Evolutionary conservation across 208 protist species (phyloP), one percentile per base, ranked within the genome.

Genomic region (Trichomonas vaginalis): DNA sequence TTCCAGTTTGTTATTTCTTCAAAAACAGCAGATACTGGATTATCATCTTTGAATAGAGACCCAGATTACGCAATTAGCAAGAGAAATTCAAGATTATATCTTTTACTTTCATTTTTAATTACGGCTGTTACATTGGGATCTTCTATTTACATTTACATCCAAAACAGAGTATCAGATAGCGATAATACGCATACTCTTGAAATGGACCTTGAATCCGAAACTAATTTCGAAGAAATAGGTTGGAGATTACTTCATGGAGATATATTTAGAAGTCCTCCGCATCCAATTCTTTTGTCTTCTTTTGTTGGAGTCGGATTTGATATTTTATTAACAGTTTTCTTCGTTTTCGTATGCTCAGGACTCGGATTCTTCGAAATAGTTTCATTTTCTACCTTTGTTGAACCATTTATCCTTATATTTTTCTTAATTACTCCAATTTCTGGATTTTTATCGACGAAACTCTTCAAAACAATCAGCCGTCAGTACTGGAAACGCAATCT

Each of bases 191-290:
- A 56, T 15, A 56, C 49, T 21, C 49, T 56, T 56, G 49, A 56
- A 56, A 21, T 56, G 15, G 49, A 56, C 15, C 49, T 56, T 56
- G 49, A 80, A 80, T 17, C 32, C 32, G 62, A 80, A 37, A 80
- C 62, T 80, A 35, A 80, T 80, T 80, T 80, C 62, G 79, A 83
- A 23, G 79, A 83, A 42, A 42, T 83, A 3, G 79, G 35, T 17
- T 96, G 96, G 96, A 96, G 96, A 70, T 95, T 95, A 21, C n/a
- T 96, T 17, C 96, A 96, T 47, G 95, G 96, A 27, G 96, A 96
- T 92, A 95, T 96, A 0, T 96, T 96, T 47, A 87, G 95, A 35
- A n/a, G 46, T 2, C 88, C 96, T 15, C 39, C 0, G 6, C 12
- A 61, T 79, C 40, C 95, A 35, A 39, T 62, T 9, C 82, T 27